phyloP scores from a whole-genome alignment of 441 rosid genomes.

The Geranium incanum region DNA sequence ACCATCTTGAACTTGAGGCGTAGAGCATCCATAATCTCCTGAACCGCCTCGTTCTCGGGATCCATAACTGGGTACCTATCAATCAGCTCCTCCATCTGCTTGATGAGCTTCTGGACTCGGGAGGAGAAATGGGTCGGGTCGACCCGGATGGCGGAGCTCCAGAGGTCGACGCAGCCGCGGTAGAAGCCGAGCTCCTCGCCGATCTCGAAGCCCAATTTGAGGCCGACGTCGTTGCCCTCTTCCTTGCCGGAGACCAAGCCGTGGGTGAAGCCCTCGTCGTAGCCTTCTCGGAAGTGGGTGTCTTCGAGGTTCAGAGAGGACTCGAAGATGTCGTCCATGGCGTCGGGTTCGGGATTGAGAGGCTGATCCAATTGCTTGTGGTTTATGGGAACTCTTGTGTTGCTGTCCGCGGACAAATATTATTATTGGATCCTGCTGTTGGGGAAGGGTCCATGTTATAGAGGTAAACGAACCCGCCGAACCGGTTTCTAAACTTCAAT shows the following conservation, averaged over 20 bases:
- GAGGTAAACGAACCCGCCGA: too few species aligned
- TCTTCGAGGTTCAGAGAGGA: conserved; percentile 54
- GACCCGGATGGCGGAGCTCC: conserved; percentile 49
- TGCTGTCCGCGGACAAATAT: too few species aligned
- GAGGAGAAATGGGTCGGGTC: conserved; percentile 44
- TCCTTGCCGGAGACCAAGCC: conserved; percentile 51
- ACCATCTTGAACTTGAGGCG: conserved; percentile 62
- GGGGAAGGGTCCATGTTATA: too few species aligned
- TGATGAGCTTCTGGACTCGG: conserved; percentile 48
- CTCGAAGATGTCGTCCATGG: conserved; percentile 43
- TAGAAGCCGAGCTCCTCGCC: conserved; percentile 87
- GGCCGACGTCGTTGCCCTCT: conserved; percentile 55
- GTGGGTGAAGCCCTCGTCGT: conserved; percentile 49
- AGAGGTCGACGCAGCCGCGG: conserved; percentile 59
- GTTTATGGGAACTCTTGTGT: too few species aligned
- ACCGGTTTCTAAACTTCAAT: too few species aligned
- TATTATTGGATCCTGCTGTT: too few species aligned
- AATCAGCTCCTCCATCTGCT: conserved; percentile 51
- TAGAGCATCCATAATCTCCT: conserved; percentile 51
- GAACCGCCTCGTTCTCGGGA: conserved; percentile 59
- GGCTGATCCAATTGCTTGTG: too few species aligned
- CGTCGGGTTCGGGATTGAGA: conserved; percentile 15
- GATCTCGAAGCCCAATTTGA: conserved; percentile 61
- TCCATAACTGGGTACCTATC: conserved; percentile 51
- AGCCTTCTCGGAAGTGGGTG: conserved; percentile 60